These are phyloP conservation scores for Leccinum uliginosum DNA, from an alignment of 768 basidiomycete genomes.

Conservation along the genomic window DNA sequence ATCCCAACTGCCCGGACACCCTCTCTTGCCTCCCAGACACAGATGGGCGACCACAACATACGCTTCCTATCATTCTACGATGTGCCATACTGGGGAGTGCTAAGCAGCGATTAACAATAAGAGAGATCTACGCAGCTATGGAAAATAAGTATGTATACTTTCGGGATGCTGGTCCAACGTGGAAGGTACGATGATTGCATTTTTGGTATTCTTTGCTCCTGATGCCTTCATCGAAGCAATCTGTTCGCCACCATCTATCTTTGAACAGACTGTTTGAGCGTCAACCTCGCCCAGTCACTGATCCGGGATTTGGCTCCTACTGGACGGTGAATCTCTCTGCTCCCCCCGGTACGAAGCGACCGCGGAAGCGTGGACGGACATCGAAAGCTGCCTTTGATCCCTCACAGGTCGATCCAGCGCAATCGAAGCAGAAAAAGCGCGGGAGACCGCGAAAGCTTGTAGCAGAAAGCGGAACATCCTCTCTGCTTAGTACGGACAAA, in stretches of 20 bases:
- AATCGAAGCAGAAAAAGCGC: constrained; percentile 33
- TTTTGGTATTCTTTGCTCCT: neutral
- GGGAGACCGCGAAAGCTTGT: constrained; percentile 37
- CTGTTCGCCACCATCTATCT: constrained; percentile 80
- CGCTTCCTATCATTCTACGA: constrained; percentile 78
- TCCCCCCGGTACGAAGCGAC: constrained; percentile 83
- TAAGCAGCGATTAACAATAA: constrained; percentile 71
- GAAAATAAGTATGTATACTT: constrained; percentile 82
- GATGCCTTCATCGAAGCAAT: constrained; percentile 54
- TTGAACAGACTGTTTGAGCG: constrained; percentile 79
- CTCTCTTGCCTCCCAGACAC: constrained; percentile 77
- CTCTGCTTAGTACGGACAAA: constrained; percentile 29
- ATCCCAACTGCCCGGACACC: constrained; percentile 75
- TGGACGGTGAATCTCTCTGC: constrained; percentile 86
- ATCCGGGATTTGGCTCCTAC: constrained; percentile 84
- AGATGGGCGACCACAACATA: constrained; percentile 75
- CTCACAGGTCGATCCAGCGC: constrained; percentile 7
- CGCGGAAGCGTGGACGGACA: constrained; percentile 70
- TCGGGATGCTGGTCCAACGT: constrained; percentile 73
- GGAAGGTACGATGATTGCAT: constrained; percentile 58
- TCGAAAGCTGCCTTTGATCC: constrained; percentile 39
- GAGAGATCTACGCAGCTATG: constrained; percentile 85
- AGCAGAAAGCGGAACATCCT: constrained; percentile 16
- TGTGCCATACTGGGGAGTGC: constrained; percentile 80
- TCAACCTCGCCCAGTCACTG: constrained; percentile 75